Evolutionary conservation across 2,329 filamentous ascomycete genomes (phyloP), one percentile per base, ranked within the genome.

Genomic region (Aspergillus carbonarius): DNA sequence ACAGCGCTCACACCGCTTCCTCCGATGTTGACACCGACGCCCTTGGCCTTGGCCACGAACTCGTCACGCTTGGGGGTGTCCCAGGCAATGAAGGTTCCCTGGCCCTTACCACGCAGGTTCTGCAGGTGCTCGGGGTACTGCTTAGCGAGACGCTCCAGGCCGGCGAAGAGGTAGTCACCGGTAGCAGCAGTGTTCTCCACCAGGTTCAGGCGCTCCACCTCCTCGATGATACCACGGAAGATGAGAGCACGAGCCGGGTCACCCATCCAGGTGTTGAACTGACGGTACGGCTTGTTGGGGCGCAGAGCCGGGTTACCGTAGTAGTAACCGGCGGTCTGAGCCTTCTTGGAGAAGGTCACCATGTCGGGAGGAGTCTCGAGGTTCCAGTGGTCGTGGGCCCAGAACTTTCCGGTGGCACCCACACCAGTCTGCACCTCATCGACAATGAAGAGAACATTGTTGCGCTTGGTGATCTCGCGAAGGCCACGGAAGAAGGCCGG

Each of bases 201-300:
- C n/a, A 96, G 83, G 69, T 89, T 85, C 58, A 90, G 81, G 52
- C 86, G 81, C 76, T 92, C 81, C 57, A 96, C 88, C 79, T 96
- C 92, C 59, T 90, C 78, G 72, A 93, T 85, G 78, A 96, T 96
- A 70, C 87, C 89, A 63, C 90, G 86, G 88, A 96, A 96, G 65
- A 96, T 83, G 60, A 96, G 80, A 15, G 90, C 91, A 60, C 91
- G 88, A 13, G 89, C 88, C 15, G 92, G 92, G 79, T 96, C 92
- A 69, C 92, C 92, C 89, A 96, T 96, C 92, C 92, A 96, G 50
- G 92, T 96, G 83, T 96, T 96, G 84, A 96, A 96, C 79, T 96
- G 92, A 62, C 92, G 88, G 82, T 96, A 96, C 5, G 93, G 90
- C 83, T 93, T 93, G 82, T 96, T 96, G 62, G 92, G 92, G 12